Evolutionary conservation across 2,329 filamentous ascomycete genomes (phyloP).

Genomic region (Fusarium zealandicum): DNA sequence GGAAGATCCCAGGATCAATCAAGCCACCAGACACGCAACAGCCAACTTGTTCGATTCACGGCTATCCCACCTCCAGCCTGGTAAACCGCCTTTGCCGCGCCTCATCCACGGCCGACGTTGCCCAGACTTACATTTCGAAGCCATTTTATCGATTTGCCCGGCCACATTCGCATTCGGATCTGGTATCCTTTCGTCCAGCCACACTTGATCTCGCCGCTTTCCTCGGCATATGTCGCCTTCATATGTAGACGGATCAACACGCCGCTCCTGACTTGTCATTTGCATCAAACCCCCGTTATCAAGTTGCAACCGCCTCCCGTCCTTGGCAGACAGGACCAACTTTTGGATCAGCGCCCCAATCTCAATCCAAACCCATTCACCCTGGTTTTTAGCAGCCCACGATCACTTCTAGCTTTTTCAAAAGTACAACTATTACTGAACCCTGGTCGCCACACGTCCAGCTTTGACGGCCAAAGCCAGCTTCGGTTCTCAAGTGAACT

Average conservation of each 20-base stretch:
- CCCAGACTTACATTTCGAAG: constrained; percentile 7
- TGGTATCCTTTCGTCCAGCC: background rate
- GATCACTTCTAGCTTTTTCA: too few relatives aligned
- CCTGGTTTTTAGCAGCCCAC: too few relatives aligned
- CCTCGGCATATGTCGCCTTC: background rate
- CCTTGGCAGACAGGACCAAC: constrained; percentile 2
- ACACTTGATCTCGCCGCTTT: background rate
- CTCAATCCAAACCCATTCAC: background rate
- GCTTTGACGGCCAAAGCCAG: background rate
- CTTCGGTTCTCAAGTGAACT: constrained; percentile 2
- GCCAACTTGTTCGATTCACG: background rate
- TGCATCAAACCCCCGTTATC: background rate
- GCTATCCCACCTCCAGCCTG: constrained; percentile 14
- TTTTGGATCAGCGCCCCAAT: constrained; percentile 17
- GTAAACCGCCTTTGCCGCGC: constrained; percentile 27
- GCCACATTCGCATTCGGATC: background rate
- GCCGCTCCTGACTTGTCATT: background rate
- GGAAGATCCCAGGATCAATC: background rate
- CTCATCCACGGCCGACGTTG: constrained; percentile 14
- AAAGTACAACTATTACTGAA: background rate
- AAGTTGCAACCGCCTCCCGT: constrained; percentile 2
- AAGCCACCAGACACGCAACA: constrained; percentile 15
- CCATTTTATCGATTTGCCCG: background rate
- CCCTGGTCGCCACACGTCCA: constrained; percentile 2
- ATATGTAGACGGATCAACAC: background rate